Conservation (phyloP, 306 rosid genomes). For the Vigna nakashimae region DNA sequence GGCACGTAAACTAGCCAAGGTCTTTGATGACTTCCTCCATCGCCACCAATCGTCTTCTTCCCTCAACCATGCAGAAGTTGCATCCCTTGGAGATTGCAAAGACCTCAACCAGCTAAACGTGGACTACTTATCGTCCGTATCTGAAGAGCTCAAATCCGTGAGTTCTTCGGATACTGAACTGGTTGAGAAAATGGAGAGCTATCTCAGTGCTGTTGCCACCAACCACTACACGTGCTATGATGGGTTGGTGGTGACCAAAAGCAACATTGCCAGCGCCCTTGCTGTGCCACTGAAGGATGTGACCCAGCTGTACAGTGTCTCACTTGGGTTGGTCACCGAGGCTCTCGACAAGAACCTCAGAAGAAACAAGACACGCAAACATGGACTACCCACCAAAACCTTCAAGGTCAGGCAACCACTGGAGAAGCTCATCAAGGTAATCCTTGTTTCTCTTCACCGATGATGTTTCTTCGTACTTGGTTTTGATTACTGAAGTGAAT, state of each 20-base stretch:
- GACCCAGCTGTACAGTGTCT: conserved; percentile 67
- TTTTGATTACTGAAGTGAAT: no score
- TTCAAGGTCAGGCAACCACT: conserved; percentile 62
- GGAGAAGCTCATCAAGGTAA: conserved; percentile 73
- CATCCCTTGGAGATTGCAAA: conserved; percentile 63
- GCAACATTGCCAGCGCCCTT: conserved; percentile 51
- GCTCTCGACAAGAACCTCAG: conserved; percentile 53
- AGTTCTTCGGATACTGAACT: conserved; percentile 25
- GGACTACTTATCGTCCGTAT: conserved; percentile 54
- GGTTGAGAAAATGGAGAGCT: conserved; percentile 60
- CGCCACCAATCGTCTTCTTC: conserved; percentile 40
- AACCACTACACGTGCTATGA: conserved; percentile 84
- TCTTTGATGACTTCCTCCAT: conserved; percentile 45
- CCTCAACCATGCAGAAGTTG: conserved; percentile 42
- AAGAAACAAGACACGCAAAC: conserved; percentile 42
- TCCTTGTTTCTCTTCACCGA: background rate
- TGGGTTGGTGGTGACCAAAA: conserved; percentile 62
- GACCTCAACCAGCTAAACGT: conserved; percentile 66
- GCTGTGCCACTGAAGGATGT: conserved; percentile 52
- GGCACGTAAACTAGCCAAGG: conserved; percentile 52
- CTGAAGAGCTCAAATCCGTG: conserved; percentile 38
- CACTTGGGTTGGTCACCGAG: conserved; percentile 71
- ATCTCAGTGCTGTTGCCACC: conserved; percentile 71
- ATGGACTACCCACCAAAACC: conserved; percentile 45
- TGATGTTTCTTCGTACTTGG: no score